phyloP scores from a whole-genome alignment of 1,139 yeast genomes.

The Arxiozyma bovina region DNA sequence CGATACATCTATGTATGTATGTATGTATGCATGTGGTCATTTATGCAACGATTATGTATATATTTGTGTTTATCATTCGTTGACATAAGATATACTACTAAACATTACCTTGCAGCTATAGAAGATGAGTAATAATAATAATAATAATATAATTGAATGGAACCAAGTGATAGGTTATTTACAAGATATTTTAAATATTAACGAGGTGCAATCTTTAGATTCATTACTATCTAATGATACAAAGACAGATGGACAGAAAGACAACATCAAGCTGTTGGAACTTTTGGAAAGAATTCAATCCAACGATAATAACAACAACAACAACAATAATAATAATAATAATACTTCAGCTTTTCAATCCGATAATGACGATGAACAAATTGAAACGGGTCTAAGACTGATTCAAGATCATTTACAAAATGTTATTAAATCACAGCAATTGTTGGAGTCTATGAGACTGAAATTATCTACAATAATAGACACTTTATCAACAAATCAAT shows the following conservation, averaged over 20 bases:
- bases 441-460: slow-evolving; percentile 31
- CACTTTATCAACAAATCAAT: slow-evolving; percentile 7
- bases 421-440: slow-evolving; percentile 47
- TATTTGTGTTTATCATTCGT: too few species aligned
- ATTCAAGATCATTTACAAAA: slow-evolving; percentile 48
- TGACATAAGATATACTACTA: too few species aligned
- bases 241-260: too few species aligned
- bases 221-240: not conserved
- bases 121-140: not conserved
- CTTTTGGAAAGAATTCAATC: too few species aligned
- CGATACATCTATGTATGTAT: too few species aligned
- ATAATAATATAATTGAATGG: slow-evolving; percentile 40
- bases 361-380: slow-evolving; percentile 30
- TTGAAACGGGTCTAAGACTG: slow-evolving; percentile 36
- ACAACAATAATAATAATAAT: not conserved
- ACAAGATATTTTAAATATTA: slow-evolving; percentile 57
- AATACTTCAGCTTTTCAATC: not conserved
- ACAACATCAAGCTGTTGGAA: too few species aligned
- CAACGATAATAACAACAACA: not conserved
- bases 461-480: slow-evolving; percentile 28
- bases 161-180: slow-evolving; percentile 55
- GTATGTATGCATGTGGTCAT: too few species aligned
- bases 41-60: too few species aligned
- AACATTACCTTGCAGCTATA: too few species aligned
- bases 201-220: slow-evolving; percentile 35